phyloP scores from a whole-genome alignment of 192 early-diverging fungal genomes.

The Physocladia obscura region DNA sequence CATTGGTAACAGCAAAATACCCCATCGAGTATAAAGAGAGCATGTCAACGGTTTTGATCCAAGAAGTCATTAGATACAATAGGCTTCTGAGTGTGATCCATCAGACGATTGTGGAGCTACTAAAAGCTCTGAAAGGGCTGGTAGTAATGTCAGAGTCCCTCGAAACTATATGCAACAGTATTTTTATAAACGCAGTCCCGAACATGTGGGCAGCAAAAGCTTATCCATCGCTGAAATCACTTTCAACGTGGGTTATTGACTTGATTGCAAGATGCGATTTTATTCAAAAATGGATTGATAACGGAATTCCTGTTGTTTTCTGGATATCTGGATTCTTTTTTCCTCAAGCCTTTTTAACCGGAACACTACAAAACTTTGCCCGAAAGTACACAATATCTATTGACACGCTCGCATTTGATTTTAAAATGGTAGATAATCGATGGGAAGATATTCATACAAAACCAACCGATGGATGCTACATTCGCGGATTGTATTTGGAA shows the following conservation, averaged over 20 bases:
- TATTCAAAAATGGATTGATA: conserved; percentile 61
- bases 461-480: conserved; percentile 59
- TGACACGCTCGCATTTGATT: conserved; percentile 57
- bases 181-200: conserved; percentile 60
- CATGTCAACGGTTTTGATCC: conserved; percentile 58
- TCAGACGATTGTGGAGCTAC: conserved; percentile 49
- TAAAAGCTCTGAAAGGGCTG: conserved; percentile 55
- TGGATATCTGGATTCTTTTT: conserved; percentile 67
- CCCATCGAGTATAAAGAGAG: conserved; percentile 61
- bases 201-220: conserved; percentile 53
- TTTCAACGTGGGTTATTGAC: conserved; percentile 56
- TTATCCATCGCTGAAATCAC: conserved; percentile 57
- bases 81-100: conserved; percentile 51
- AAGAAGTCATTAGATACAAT: conserved; percentile 66
- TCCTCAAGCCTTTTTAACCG: conserved; percentile 62
- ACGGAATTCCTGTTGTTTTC: conserved; percentile 54
- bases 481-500: conserved; percentile 59
- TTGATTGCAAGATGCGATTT: conserved; percentile 53
- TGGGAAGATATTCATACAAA: conserved; percentile 55
- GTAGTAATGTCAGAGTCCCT: conserved; percentile 59
- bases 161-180: conserved; percentile 57
- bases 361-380: conserved; percentile 62
- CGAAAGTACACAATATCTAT: conserved; percentile 60
- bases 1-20: conserved; percentile 48
- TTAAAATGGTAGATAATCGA: conserved; percentile 52